Evolutionary conservation across 2,329 filamentous ascomycete species (phyloP).

Genomic region (Fusarium sp.): DNA sequence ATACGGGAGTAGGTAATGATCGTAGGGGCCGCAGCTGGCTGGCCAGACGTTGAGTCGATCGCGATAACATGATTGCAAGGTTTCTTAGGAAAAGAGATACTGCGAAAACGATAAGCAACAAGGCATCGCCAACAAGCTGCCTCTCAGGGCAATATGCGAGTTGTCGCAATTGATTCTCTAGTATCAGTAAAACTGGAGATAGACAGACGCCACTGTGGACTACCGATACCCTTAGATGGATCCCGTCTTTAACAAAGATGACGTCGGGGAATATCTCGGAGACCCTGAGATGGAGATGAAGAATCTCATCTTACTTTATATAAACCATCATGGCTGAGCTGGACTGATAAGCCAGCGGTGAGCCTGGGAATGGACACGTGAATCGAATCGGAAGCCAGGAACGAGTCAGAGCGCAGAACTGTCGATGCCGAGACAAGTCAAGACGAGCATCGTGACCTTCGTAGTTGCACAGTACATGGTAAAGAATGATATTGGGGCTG

Average conservation of each 20-base stretch:
- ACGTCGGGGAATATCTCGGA: constrained; percentile 35
- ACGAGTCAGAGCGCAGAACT: constrained; percentile 4
- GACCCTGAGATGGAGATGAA: constrained; percentile 10
- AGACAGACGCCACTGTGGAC: constrained; percentile 24
- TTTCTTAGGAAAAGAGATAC: neutral
- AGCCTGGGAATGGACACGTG: constrained; percentile 29
- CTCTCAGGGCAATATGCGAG: neutral
- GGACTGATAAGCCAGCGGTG: constrained; percentile 22
- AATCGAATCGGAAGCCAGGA: constrained; percentile 6
- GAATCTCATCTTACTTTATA: constrained; percentile 18
- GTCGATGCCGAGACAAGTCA: constrained; percentile 34
- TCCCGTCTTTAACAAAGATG: constrained; percentile 7
- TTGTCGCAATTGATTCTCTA: constrained; percentile 1
- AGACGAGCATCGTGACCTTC: constrained; percentile 29
- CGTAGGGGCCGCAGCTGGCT: constrained; percentile 20
- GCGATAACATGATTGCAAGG: constrained; percentile 29
- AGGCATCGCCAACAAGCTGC: constrained; percentile 18
- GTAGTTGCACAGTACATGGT: constrained; percentile 1
- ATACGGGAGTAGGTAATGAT: constrained; percentile 7
- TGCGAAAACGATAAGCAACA: neutral
- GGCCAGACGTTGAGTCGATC: constrained; percentile 25
- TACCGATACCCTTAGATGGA: constrained; percentile 4
- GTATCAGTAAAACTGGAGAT: neutral
- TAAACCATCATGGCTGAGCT: constrained; percentile 7
- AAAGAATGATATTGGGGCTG: neutral